Base-by-base conservation (phyloP, 2,329 filamentous ascomycete genomes). In the Talaromyces sp. region DNA sequence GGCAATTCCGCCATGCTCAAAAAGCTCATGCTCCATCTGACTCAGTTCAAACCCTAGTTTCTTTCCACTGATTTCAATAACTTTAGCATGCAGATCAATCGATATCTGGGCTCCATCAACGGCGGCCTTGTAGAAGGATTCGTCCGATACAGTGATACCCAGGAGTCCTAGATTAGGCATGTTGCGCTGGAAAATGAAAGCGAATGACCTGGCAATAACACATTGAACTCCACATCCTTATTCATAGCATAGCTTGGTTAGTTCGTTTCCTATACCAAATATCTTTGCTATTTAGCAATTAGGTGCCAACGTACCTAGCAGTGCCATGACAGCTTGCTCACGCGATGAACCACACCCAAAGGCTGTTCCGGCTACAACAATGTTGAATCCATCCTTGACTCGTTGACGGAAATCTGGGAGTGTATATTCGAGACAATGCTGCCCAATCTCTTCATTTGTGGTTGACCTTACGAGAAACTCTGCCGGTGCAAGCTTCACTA, bases 321-420 rank as follows among this genome's bases (percentile, higher is more conserved):
- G 68, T 7, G 78, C 77, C 53, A 67, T 72, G 2, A 79, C 75
- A 1, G 81, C 80, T 34, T 80, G 70, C 65, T 81, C 75, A 0
- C 80, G 73, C 9, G 76, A 80, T 0, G 78, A 81, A 6, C 80
- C 80, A 57, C 74, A 76, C 1, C 80, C 80, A 64, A 83, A 82
- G 0, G 72, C 77, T 54, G 78, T 74, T 0, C 78, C 78, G 0
- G 78, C 80, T 0, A 82, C 78, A 9, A 81, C 70, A n/a, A 82
- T 66, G 18, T 75, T 71, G 52, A 69, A 69, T 0, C 76, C 78
- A 28, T 75, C 65, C 44, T 71, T 68, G 10, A 74, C 76, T 7
- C 66, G 70, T 4, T 70, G 54, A 0, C 78, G 75, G 67, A 82
- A 81, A 1, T 72, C 67, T 0, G 78, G 79, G 59, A 78, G 66